Evolutionary conservation across 2,329 filamentous ascomycete genomes (phyloP), one percentile per base, ranked within the genome.

Genomic region (Alternaria ethzedia): DNA sequence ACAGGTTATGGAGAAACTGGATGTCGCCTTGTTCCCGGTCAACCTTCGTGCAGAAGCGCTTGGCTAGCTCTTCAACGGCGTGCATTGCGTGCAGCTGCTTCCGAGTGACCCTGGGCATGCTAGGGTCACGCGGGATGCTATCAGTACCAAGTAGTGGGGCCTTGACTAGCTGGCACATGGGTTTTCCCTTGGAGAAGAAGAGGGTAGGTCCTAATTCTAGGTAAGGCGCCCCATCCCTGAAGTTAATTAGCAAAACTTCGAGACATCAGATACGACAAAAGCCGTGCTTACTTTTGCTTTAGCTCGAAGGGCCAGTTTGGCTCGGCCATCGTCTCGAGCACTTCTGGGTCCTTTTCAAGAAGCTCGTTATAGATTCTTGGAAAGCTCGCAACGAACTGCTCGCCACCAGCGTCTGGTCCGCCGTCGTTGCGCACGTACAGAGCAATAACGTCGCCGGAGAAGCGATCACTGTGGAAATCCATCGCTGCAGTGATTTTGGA

Each of bases 381-480:
- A 50, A 79, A 79, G 55, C 74, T 77, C 20, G 70, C 71, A 41
- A 79, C 36, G 50, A 69, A 75, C 50, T 80, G 78, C 56, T 77
- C 73, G 8, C 78, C 78, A 32, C 78, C 78, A 26, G 59, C 68
- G 10, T 60, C 69, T 41, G 59, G 57, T 12, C 75, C 75, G 20
- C 78, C 78, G 47, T 78, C 75, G 26, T 78, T 71, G 9, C 76
- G 65, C 7, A 80, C 75, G 63, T 79, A 73, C 15, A 80, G 68
- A 43, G 78, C 75, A 7, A 80, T 65, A 15, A 80, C 68, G 36
- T 80, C 78, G 12, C 78, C 78, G 3, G 78, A 79, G 64, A 78
- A 80, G 2, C 78, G 73, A 44, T 80, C 78, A 55, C 71, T 75
- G 61, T 80, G 78, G 47, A 78, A 80, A 46, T 79, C 77, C 78